These are phyloP conservation scores for Priceomyces medius DNA, from an alignment of 805 yeast species.

Conservation along the genomic window DNA sequence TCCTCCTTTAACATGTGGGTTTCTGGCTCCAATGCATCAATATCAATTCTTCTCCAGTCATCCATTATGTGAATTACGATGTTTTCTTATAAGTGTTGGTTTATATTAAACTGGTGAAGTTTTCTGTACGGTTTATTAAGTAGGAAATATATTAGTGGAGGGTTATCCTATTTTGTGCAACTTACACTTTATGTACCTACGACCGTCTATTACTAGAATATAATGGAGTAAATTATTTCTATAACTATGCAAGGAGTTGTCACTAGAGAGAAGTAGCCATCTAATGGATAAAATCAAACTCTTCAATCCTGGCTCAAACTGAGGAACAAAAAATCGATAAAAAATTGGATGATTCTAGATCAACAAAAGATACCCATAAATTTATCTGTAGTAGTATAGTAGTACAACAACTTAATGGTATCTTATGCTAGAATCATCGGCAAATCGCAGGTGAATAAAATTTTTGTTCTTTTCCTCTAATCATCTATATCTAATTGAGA, in stretches of 20 bases:
- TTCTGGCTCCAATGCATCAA: constrained; percentile 88
- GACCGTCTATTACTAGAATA: not conserved
- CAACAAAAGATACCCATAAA: too few species aligned
- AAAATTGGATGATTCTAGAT: not conserved
- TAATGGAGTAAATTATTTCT: not conserved
- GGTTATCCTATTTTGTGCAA: not conserved
- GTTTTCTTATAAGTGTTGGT: not conserved
- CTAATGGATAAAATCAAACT: not conserved
- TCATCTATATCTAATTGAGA: too few species aligned
- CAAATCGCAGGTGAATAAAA: too few species aligned
- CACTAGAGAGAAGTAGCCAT: not conserved
- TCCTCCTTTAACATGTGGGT: constrained; percentile 63
- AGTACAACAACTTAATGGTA: too few species aligned
- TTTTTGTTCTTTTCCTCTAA: too few species aligned
- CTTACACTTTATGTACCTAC: too few species aligned
- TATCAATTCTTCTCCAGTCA: constrained; percentile 93
- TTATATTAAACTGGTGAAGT: not conserved
- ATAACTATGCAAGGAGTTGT: not conserved
- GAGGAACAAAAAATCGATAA: not conserved
- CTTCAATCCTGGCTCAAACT: not conserved
- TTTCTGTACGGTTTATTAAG: not conserved
- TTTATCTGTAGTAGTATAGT: too few species aligned
- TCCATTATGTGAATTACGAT: constrained; percentile 40
- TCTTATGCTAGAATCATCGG: too few species aligned
- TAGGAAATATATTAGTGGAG: not conserved